Evolutionary conservation across 495 filamentous ascomycete species (phyloP).

Genomic region (Oleoguttula mirabilis): DNA sequence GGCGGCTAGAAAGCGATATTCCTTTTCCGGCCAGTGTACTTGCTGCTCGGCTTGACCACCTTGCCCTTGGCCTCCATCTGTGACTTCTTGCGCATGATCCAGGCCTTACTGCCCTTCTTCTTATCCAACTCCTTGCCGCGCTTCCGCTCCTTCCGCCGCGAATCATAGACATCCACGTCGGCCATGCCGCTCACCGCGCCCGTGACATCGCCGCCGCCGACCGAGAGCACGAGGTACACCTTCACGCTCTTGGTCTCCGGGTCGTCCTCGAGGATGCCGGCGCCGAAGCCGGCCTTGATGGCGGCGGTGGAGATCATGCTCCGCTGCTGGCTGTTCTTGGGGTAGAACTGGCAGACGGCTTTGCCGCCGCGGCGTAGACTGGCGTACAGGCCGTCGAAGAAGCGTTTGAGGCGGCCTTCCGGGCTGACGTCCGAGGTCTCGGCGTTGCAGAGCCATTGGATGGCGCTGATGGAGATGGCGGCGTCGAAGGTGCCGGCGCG

Average conservation of each 20-base stretch:
- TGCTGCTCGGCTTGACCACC: slow-evolving; percentile 77
- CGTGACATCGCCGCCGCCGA: slow-evolving; percentile 63
- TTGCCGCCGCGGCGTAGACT: slow-evolving; percentile 72
- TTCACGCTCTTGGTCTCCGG: slow-evolving; percentile 90
- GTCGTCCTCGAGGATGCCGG: slow-evolving; percentile 89
- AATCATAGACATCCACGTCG: slow-evolving; percentile 71
- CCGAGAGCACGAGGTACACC: slow-evolving; percentile 84
- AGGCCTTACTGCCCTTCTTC: slow-evolving; percentile 80
- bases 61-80: slow-evolving; percentile 91
- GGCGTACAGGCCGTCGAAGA: slow-evolving; percentile 87
- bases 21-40: slow-evolving; percentile 84
- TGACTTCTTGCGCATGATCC: slow-evolving; percentile 92
- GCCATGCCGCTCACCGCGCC: slow-evolving; percentile 65
- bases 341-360: slow-evolving; percentile 96
- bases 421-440: slow-evolving; percentile 73
- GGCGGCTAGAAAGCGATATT: slow-evolving; percentile 48
- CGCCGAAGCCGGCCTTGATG: slow-evolving; percentile 87
- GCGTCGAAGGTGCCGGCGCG: slow-evolving; percentile 88
- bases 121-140: slow-evolving; percentile 32
- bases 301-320: slow-evolving; percentile 83
- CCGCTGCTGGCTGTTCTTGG: slow-evolving; percentile 84
- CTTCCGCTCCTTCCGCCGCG: slow-evolving; percentile 41
- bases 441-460: slow-evolving; percentile 97
- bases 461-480: slow-evolving; percentile 83
- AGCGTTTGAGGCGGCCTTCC: slow-evolving; percentile 60